Conservation (phyloP, 164 flowering plant species). For the Amborella trichopoda region DNA sequence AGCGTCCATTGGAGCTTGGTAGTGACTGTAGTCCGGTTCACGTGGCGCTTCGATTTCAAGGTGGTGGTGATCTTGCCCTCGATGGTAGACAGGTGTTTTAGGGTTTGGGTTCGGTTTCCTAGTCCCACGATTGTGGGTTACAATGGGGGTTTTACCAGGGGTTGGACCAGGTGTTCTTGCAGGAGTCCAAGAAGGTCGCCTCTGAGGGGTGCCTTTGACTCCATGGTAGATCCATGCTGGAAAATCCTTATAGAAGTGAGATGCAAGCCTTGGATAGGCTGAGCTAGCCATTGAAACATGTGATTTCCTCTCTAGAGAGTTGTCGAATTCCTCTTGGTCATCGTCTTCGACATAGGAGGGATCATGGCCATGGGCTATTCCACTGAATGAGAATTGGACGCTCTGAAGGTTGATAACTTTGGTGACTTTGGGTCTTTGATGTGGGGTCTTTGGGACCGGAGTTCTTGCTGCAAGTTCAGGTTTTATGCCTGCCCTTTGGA, state of each 20-base stretch:
- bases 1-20: too few relatives aligned
- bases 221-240: conserved; percentile 61
- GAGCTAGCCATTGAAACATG: conserved; percentile 32
- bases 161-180: conserved; percentile 54
- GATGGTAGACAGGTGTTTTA: too few relatives aligned
- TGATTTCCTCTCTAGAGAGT: conserved; percentile 41
- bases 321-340: conserved; percentile 42
- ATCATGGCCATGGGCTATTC: conserved; percentile 12
- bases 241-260: conserved; percentile 69
- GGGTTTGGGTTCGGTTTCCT: conserved; percentile 8
- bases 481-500: conserved; percentile 49
- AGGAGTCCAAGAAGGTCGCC: conserved; percentile 71
- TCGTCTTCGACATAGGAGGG: conserved; percentile 22
- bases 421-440: conserved; percentile 16
- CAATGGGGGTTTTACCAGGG: conserved; percentile 32
- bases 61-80: too few relatives aligned
- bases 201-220: conserved; percentile 52
- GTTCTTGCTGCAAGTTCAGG: conserved; percentile 45
- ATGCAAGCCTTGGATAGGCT: conserved; percentile 46
- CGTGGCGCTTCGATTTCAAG: too few relatives aligned
- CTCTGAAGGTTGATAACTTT: conserved; percentile 30
- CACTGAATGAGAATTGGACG: conserved; percentile 19
- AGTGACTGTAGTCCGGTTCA: too few relatives aligned
- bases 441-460: conserved; percentile 28
- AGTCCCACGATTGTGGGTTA: conserved; percentile 11